Evolutionary conservation across 78 protist species (phyloP), one percentile per base, ranked within the genome.

Genomic region (Protostelium mycophagum): DNA sequence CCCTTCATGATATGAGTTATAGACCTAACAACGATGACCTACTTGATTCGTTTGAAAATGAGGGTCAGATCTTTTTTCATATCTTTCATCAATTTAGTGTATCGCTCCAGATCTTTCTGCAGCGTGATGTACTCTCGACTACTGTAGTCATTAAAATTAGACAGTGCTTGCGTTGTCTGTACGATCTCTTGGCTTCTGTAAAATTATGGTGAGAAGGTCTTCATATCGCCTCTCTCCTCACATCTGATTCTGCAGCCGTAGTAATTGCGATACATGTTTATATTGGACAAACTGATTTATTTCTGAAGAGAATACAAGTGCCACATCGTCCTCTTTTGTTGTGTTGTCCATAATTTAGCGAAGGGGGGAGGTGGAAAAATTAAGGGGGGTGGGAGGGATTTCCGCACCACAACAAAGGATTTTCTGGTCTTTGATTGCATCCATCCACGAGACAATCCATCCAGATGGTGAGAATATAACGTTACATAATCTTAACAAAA

Each of bases 11-110:
- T n/a, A n/a, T n/a, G n/a, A n/a, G n/a, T n/a, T n/a, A n/a, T n/a
- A n/a, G n/a, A n/a, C n/a, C n/a, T n/a, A n/a, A n/a, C n/a, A n/a
- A n/a, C n/a, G n/a, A n/a, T n/a, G n/a, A 38, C 29, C 28, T 85
- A 88, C 94, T 87, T 92, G 89, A 91, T 92, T 85, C 88, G 88
- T 36, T 89, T 92, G 83, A 85, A 85, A 36, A 92, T 92, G 83
- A 86, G 88, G n/a, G 89, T 90, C 38, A 88, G 85, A 63, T 89
- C 94, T 83, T 73, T 92, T 86, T 92, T 89, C 94, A 92, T 92
- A 0, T 92, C 94, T 34, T 92, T 92, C 39, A 92, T 39, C 94
- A 92, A 88, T 38, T 88, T 92, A 83, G 94, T 92, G 85, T 92
- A 89, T 36, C 90, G 89, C 34, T 92, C 94, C 83, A 92, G 88